phyloP scores from a whole-genome alignment of 164 flowering plant genomes.

The Berberis thunbergii region DNA sequence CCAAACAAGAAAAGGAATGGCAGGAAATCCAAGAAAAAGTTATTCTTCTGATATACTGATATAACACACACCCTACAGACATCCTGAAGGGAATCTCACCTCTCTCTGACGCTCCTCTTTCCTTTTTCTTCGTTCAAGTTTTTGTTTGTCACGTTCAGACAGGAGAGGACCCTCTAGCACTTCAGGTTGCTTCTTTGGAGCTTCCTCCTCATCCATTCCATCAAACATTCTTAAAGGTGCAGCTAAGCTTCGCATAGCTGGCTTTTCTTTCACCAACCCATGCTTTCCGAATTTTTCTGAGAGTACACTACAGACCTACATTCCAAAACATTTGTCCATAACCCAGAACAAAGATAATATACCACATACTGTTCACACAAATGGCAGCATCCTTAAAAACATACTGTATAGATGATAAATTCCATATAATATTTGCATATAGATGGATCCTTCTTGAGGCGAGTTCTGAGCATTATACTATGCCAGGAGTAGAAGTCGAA shows the following conservation, averaged over 20 bases:
- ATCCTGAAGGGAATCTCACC: constrained; percentile 26
- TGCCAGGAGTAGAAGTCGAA: no score
- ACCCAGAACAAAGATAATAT: no score
- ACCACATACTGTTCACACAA: no score
- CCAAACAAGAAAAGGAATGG: no score
- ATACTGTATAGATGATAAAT: no score
- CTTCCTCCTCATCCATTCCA: constrained; percentile 88
- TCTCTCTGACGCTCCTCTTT: constrained; percentile 97
- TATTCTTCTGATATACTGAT: not conserved
- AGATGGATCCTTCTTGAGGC: no score
- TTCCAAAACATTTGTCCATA: not conserved
- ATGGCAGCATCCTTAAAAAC: no score
- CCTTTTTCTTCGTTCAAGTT: constrained; percentile 83
- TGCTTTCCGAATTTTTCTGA: constrained; percentile 91
- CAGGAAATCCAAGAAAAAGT: no score
- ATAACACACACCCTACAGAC: not conserved
- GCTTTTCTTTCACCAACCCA: constrained; percentile 71
- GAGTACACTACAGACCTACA: constrained; percentile 68
- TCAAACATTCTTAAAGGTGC: constrained; percentile 86
- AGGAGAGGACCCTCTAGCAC: constrained; percentile 73
- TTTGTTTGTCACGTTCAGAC: constrained; percentile 72
- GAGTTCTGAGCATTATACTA: no score
- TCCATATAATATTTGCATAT: no score
- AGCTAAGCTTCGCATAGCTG: constrained; percentile 72
- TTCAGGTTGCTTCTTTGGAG: constrained; percentile 78